Conservation (phyloP, 108 stramenopile species). For the Stephanodiscus minutulus region DNA sequence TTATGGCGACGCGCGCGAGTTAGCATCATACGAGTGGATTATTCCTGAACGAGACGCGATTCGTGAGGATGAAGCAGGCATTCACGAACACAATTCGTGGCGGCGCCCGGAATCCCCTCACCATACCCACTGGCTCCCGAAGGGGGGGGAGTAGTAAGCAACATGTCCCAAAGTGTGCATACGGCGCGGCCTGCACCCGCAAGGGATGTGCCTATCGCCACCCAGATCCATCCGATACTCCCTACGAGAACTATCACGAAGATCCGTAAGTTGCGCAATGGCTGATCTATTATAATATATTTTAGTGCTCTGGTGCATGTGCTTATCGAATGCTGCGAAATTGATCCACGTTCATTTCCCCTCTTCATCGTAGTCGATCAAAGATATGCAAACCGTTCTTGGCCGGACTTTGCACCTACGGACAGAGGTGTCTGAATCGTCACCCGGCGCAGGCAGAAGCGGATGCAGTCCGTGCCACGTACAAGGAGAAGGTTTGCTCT, state of each 20-base stretch:
- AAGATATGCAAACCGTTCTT: constrained; percentile 74
- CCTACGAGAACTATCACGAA: constrained; percentile 49
- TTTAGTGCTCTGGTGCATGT: too few relatives aligned
- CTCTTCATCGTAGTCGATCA: constrained; percentile 10
- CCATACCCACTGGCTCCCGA: constrained; percentile 46
- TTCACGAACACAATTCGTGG: constrained; percentile 55
- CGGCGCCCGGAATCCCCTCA: constrained; percentile 46
- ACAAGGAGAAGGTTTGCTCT: constrained; percentile 67
- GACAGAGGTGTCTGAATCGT: constrained; percentile 71
- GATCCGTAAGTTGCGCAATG: constrained; percentile 52
- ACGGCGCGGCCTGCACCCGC: constrained; percentile 72
- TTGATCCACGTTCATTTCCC: not conserved
- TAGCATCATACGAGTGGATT: not conserved
- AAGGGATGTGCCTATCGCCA: constrained; percentile 78
- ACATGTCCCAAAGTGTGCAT: constrained; percentile 61
- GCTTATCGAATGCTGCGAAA: not conserved
- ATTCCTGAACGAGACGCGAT: not conserved
- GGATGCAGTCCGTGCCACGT: constrained; percentile 63
- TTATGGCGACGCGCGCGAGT: not conserved
- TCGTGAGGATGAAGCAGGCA: constrained; percentile 46
- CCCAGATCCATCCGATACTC: constrained; percentile 21
- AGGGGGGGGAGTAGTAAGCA: constrained; percentile 24
- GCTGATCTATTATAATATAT: not conserved
- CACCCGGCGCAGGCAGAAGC: constrained; percentile 71
- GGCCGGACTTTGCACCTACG: constrained; percentile 77